phyloP scores from a whole-genome alignment of 371 early-diverging fungal genomes.

The Nematocida parisii region DNA sequence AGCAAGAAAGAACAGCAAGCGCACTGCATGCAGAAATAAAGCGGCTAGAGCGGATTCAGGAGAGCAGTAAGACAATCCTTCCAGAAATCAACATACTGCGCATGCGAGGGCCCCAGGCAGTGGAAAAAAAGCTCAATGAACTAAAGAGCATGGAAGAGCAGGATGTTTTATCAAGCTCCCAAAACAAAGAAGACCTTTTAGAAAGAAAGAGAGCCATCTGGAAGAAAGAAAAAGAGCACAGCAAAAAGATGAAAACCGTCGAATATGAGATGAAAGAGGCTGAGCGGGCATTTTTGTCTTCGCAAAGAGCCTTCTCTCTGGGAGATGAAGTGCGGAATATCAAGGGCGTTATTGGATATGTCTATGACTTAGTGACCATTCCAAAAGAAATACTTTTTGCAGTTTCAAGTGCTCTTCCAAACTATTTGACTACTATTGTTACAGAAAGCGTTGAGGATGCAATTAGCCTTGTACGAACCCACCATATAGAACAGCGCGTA shows the following conservation, averaged over 20 bases:
- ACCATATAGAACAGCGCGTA: slow-evolving; percentile 86
- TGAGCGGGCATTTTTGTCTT: slow-evolving; percentile 35
- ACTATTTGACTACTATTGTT: slow-evolving; percentile 86
- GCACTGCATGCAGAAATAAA: neutral
- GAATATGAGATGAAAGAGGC: slow-evolving; percentile 42
- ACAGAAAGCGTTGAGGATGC: slow-evolving; percentile 88
- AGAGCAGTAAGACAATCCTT: neutral
- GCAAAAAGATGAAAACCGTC: slow-evolving; percentile 69
- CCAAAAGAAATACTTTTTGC: slow-evolving; percentile 63
- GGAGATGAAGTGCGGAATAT: slow-evolving; percentile 56
- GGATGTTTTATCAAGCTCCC: neutral
- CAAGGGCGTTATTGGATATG: slow-evolving; percentile 71
- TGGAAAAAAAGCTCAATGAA: slow-evolving; percentile 56
- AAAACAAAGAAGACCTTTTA: slow-evolving; percentile 73
- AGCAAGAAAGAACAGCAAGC: neutral
- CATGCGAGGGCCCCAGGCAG: slow-evolving; percentile 36
- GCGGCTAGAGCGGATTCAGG: slow-evolving; percentile 5
- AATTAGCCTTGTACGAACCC: slow-evolving; percentile 73
- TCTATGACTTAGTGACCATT: slow-evolving; percentile 65
- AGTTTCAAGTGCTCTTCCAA: slow-evolving; percentile 61
- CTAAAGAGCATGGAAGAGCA: slow-evolving; percentile 17
- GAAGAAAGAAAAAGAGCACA: slow-evolving; percentile 80
- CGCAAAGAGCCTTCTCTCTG: slow-evolving; percentile 54
- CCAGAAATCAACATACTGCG: slow-evolving; percentile 38
- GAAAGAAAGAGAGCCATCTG: slow-evolving; percentile 79